phyloP scores from a whole-genome alignment of 2,329 filamentous ascomycete genomes.

The Pseudocercospora macadamiae region DNA sequence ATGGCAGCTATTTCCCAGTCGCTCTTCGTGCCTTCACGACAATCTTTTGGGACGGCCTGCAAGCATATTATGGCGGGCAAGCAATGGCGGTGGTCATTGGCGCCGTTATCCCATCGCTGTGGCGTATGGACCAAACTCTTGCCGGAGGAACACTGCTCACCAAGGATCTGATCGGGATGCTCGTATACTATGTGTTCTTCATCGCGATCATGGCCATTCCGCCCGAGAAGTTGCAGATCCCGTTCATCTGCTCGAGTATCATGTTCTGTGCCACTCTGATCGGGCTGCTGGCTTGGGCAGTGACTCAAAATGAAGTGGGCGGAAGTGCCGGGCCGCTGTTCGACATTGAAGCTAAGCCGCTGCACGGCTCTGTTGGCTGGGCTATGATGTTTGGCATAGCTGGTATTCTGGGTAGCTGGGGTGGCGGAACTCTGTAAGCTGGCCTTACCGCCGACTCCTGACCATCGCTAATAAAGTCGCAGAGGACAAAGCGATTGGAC shows the following conservation, averaged over 20 bases:
- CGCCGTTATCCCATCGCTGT: neutral
- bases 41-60: slow-evolving; percentile 8
- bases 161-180: slow-evolving; percentile 8
- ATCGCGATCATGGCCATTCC: slow-evolving; percentile 4
- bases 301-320: neutral
- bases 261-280: slow-evolving; percentile 1
- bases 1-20: slow-evolving; percentile 6
- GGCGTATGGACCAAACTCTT: slow-evolving; percentile 8
- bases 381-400: slow-evolving; percentile 7
- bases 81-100: neutral
- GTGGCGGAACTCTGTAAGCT: slow-evolving; percentile 6
- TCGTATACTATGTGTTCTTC: slow-evolving; percentile 7
- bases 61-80: slow-evolving; percentile 6
- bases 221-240: slow-evolving; percentile 6
- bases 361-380: slow-evolving; percentile 6
- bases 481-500: slow-evolving; percentile 7
- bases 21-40: neutral
- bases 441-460: no score
- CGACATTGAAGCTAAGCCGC: neutral
- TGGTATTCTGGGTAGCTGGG: slow-evolving; percentile 7
- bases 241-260: neutral
- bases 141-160: neutral
- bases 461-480: neutral
- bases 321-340: slow-evolving; percentile 1
- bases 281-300: slow-evolving; percentile 2